Base-by-base conservation (phyloP, 768 basidiomycete species). In the Suillus subluteus region DNA sequence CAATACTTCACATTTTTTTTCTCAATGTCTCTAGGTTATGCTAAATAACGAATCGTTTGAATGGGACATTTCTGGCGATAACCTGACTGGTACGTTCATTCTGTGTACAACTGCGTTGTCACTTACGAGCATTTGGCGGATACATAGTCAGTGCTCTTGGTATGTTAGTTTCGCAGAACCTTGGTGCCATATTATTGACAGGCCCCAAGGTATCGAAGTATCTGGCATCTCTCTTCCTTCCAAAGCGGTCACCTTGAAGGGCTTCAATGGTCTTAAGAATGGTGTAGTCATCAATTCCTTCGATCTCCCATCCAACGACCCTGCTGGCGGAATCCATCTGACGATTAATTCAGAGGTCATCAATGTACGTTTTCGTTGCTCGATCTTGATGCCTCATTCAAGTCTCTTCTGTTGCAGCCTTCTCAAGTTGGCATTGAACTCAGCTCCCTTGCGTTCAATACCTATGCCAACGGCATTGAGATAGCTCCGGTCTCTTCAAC, bases 341-440 rank as follows among this genome's bases (percentile, higher is more conserved):
- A 90, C 87, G 5, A 78, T 92, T 21, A 79, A 89, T 63, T 85
- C 90, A 0, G 83, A 81, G 12, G 79, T 87, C 3, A 76, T 81
- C 1, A 92, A 91, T 69, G 88, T 89, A 66, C 70, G 86, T 72
- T n/a, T 37, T 58, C 16, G 26, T 44, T 26, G 4, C 58, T 48
- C 35, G 7, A 38, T 54, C n/a, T 15, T 32, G 26, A 26, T 37
- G 11, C 13, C n/a, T 44, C 21, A 65, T 50, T 74, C 44, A 74
- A 43, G 48, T 26, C 50, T 54, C 58, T 41, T 59, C 2, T 9
- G 62, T 38, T 35, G 40, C 65, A 90, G 88, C 91, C 91, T 38
- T 89, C 91, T 1, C 90, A 91, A 82, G 89, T 92, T 46, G 91
- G 91, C 35, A 86, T 92, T 15, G 78, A 86, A 66, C 79, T 92